Evolutionary conservation across 805 yeast species (phyloP).

Genomic region (Zygoascus flipseniorum): DNA sequence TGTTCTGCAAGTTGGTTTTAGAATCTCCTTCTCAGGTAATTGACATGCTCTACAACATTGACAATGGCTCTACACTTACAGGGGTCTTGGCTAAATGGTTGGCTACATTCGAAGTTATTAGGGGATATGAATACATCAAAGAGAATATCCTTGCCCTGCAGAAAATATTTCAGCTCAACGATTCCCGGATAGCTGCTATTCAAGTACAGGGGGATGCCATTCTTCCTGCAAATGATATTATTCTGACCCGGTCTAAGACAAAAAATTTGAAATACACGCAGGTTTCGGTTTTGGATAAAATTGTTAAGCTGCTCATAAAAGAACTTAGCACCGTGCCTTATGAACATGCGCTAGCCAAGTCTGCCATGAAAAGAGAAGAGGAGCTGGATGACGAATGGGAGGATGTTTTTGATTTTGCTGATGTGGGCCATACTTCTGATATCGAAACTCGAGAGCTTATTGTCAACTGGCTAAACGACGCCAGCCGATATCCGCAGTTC

Average conservation of each 20-base stretch:
- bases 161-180: slow-evolving; percentile 52
- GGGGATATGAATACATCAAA: slow-evolving; percentile 68
- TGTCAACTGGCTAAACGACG: slow-evolving; percentile 21
- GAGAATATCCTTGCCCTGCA: slow-evolving; percentile 62
- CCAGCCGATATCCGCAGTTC: slow-evolving; percentile 8
- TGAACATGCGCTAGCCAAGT: slow-evolving; percentile 35
- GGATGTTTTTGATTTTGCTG: slow-evolving; percentile 74
- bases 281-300: slow-evolving; percentile 62
- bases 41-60: slow-evolving; percentile 44
- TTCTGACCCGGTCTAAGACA: slow-evolving; percentile 81
- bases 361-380: slow-evolving; percentile 9
- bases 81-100: slow-evolving; percentile 74
- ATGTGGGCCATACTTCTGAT: slow-evolving; percentile 28
- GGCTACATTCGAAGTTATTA: slow-evolving; percentile 65
- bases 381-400: slow-evolving; percentile 39
- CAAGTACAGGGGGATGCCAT: slow-evolving; percentile 71
- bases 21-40: slow-evolving; percentile 56
- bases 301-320: slow-evolving; percentile 56
- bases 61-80: slow-evolving; percentile 36
- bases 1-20: slow-evolving; percentile 64
- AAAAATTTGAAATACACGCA: slow-evolving; percentile 47
- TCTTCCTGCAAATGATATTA: slow-evolving; percentile 50
- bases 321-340: slow-evolving; percentile 62
- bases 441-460: slow-evolving; percentile 18
- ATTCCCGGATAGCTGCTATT: slow-evolving; percentile 41